Base-by-base conservation (phyloP, 108 stramenopile species). In the Skeletonema menzelii region DNA sequence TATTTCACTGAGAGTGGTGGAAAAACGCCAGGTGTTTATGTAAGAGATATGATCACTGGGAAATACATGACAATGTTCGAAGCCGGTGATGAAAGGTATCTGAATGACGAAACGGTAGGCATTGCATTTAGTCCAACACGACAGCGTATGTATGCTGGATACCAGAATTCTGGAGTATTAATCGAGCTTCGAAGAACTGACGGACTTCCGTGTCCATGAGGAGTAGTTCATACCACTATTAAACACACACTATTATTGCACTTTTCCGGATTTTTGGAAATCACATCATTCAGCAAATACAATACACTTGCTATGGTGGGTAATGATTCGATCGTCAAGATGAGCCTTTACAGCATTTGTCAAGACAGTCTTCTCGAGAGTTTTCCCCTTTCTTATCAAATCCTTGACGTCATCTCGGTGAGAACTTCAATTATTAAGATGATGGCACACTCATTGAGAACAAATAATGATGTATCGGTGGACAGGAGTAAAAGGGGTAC, bases 321-420 rank as follows among this genome's bases (percentile, higher is more conserved):
- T 88, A 65, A 95, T 84, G 30, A 95, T 83, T 17, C 91, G 64
- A 73, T 91, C 91, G 8, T 92, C 91, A 60, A 95, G 75, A 76
- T 93, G 89, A 26, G 89, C 89, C 66, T 90, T 86, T n/a, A 95
- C 77, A 8, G 94, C 94, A 53, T 68, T 76, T 8, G 86, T 72
- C 27, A 93, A 68, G 1, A 93, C 92, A 58, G 79, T 85, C 37
- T 84, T 70, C 77, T 95, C 94, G 66, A 95, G 62, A 56, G 85
- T 82, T 15, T 91, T 53, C 58, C 92, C 92, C 80, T 95, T 95
- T 8, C 86, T 84, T 8, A 92, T 77, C 60, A 95, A 70, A 65
- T 90, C 89, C 15, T 73, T 56, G 8, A 90, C 89, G 8, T 84
- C 83, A 79, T 95, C 94, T 19, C 90, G 87, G 74, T 95, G 94